Conservation (phyloP, 2,329 filamentous ascomycete species). For the Sporothrix dimorphospora region DNA sequence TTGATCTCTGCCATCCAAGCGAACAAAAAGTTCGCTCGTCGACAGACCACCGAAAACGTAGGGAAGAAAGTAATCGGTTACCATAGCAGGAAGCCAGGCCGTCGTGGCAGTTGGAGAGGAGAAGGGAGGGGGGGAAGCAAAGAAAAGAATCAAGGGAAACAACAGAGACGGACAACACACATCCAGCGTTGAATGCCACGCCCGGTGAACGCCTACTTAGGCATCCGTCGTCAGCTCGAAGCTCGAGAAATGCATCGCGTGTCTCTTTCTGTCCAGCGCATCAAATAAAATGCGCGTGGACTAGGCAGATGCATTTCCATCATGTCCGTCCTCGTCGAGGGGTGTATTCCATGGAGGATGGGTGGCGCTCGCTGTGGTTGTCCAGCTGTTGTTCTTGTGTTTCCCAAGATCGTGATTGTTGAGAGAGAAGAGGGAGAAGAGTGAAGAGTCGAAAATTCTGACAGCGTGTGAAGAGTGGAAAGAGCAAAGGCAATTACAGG, state of each 20-base stretch:
- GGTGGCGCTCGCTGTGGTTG: conserved; percentile 3
- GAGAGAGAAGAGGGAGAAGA: not conserved
- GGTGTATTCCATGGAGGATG: too few species aligned
- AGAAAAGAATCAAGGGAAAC: not conserved
- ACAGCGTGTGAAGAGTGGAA: not conserved
- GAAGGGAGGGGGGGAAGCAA: not conserved
- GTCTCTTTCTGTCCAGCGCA: not conserved
- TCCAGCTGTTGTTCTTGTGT: not conserved
- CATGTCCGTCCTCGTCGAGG: too few species aligned
- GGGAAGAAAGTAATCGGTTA: conserved; percentile 62
- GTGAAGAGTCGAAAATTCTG: not conserved
- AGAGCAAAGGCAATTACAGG: not conserved
- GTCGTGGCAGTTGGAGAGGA: conserved; percentile 52
- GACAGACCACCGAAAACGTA: conserved; percentile 80
- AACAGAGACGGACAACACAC: not conserved
- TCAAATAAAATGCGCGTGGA: not conserved
- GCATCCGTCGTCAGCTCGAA: conserved; percentile 5
- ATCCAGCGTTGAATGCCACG: not conserved
- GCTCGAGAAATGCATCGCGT: not conserved
- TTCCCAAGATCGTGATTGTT: not conserved
- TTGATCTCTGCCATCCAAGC: conserved; percentile 70
- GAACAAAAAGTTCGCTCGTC: conserved; percentile 42
- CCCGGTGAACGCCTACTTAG: not conserved
- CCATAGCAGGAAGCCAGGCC: conserved; percentile 56
- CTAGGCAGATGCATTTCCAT: not conserved